Evolutionary conservation across 768 basidiomycete genomes (phyloP), one percentile per base, ranked within the genome.

Genomic region (Podaxis sp.): DNA sequence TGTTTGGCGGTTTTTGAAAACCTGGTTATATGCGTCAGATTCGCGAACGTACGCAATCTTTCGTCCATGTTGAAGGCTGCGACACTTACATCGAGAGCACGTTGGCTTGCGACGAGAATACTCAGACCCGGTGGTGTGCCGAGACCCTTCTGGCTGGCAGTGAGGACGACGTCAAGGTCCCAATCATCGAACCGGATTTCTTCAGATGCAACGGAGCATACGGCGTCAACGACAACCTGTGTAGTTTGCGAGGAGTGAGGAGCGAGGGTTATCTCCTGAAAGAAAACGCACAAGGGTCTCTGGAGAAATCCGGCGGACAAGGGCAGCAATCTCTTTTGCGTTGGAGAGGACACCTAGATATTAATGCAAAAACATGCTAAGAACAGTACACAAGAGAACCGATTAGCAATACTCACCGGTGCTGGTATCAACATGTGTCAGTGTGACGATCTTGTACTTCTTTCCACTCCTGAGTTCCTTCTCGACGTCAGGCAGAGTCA

Each of bases 381-480:
- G 43, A 46, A 46, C 8, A 3, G 19, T 43, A 15, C 47, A 37
- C 2, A 2, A 2, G 25, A 33, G 36, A 17, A 5, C 3, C 19
- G 25, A n/a, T 9, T 15, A 38, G 27, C 46, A 17, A 53, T n/a
- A 71, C 75, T 51, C 55, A 82, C 88, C 87, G 50, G 91, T 93
- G 4, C 90, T 94, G 7, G 93, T 96, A 73, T 97, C 94, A 59
- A 97, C 96, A 70, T 99, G 97, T 1, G 97, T 98, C 70, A 99
- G 85, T 4, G 94, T 94, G 66, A 98, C 75, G 57, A 95, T 68
- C 74, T 96, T 96, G 83, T 93, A 97, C 68, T 86, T 87, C 74
- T 91, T 91, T 64, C 82, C 76, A 74, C 83, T 82, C 49, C 52
- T 63, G 47, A 65, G 58, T 52, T 67, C 63, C 49, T 64, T 25